Evolutionary conservation across 208 protist species (phyloP).

Genomic region (Trypanosoma caninum): DNA sequence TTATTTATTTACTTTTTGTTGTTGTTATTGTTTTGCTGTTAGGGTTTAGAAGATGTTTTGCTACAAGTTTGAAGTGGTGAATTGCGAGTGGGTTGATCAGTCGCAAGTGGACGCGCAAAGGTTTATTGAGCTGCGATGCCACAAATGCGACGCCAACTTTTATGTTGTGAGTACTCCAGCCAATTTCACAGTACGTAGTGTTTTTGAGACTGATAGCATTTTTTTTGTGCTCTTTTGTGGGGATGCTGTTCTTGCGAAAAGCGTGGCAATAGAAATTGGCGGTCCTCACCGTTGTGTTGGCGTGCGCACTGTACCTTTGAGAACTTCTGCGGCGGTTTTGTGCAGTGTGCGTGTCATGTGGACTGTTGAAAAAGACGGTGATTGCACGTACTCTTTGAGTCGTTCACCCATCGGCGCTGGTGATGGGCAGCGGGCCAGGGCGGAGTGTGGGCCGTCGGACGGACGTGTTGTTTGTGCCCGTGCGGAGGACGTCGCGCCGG

Average conservation of each 20-base stretch:
- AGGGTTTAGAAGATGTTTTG: constrained; percentile 31
- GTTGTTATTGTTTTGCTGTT: too few species aligned
- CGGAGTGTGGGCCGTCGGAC: too few species aligned
- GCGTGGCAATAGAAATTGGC: constrained; percentile 29
- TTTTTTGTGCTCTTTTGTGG: constrained; percentile 5
- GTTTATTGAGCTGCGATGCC: constrained; percentile 18
- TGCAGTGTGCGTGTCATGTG: constrained; percentile 38
- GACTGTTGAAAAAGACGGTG: constrained; percentile 20
- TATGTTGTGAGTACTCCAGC: constrained; percentile 12
- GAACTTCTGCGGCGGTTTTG: neutral
- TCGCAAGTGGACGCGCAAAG: neutral
- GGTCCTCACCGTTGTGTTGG: constrained; percentile 18
- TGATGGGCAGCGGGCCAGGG: neutral
- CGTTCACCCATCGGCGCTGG: neutral
- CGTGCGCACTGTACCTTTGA: constrained; percentile 23
- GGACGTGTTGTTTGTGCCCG: too few species aligned
- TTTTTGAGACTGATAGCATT: constrained; percentile 23
- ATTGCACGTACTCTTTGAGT: constrained; percentile 8
- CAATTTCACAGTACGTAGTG: constrained; percentile 24
- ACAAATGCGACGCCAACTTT: constrained; percentile 16
- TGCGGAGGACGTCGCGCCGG: too few species aligned
- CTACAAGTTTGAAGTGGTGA: constrained; percentile 22
- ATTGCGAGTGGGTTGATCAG: constrained; percentile 8
- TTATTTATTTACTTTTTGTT: too few species aligned
- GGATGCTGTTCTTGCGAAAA: constrained; percentile 12